Evolutionary conservation across 2,329 filamentous ascomycete species (phyloP).

Genomic region (Remersonia thermophila): DNA sequence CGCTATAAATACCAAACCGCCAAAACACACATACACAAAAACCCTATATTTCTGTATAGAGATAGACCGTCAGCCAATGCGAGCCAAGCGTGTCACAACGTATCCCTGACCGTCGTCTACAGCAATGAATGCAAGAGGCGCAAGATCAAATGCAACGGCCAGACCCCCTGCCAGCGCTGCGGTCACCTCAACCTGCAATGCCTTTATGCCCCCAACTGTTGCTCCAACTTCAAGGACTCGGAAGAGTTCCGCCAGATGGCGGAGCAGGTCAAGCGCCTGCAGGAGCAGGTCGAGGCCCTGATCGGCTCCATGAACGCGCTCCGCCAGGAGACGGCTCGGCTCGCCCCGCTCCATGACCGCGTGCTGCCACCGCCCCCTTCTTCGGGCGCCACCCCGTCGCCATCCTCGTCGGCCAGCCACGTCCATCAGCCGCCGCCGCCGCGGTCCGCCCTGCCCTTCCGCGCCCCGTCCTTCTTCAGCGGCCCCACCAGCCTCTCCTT

Average conservation of each 20-base stretch:
- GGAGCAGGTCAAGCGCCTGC: constrained; percentile 58
- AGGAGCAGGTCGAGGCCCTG: constrained; percentile 73
- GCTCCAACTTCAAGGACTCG: constrained; percentile 75
- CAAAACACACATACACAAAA: too few relatives aligned
- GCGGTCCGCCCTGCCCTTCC: constrained; percentile 34
- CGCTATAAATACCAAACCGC: too few relatives aligned
- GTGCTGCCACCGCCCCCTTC: constrained; percentile 26
- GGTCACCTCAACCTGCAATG: constrained; percentile 55
- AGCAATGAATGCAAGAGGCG: constrained; percentile 66
- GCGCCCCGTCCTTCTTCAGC: constrained; percentile 53
- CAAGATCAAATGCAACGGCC: constrained; percentile 64
- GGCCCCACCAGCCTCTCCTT: constrained; percentile 79
- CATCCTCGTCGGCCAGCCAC: constrained; percentile 27
- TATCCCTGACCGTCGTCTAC: constrained; percentile 5
- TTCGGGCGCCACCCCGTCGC: constrained; percentile 29
- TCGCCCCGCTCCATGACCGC: constrained; percentile 32
- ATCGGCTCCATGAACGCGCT: constrained; percentile 60
- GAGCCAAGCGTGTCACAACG: too few relatives aligned
- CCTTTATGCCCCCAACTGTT: constrained; percentile 55
- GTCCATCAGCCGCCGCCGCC: constrained; percentile 24
- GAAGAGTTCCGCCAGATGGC: constrained; percentile 81
- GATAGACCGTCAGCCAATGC: too few relatives aligned
- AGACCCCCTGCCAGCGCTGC: constrained; percentile 54
- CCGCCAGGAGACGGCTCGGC: constrained; percentile 40
- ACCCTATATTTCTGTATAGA: too few relatives aligned